phyloP scores from a whole-genome alignment of 164 flowering plant genomes.

The Vitis rotundifolia region DNA sequence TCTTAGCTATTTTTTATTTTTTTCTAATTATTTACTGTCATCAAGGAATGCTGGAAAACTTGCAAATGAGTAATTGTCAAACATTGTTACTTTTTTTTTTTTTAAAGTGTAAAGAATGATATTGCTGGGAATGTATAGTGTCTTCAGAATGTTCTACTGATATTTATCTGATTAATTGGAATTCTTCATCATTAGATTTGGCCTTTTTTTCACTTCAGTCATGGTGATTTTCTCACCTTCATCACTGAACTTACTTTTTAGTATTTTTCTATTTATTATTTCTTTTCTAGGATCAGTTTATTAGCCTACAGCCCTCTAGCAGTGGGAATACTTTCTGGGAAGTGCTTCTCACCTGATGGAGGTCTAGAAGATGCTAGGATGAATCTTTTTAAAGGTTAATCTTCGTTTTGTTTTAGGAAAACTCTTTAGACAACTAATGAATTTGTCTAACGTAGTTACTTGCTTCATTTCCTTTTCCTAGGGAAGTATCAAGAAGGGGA shows the following conservation, averaged over 20 bases:
- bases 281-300: constrained; percentile 53
- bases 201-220: neutral
- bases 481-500: constrained; percentile 87
- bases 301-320: constrained; percentile 92
- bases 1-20: too few relatives aligned
- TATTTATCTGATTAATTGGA: too few relatives aligned
- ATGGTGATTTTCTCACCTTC: neutral
- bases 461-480: constrained; percentile 20
- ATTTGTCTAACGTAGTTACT: neutral
- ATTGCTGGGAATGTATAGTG: too few relatives aligned
- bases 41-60: too few relatives aligned
- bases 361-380: constrained; percentile 73
- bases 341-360: constrained; percentile 56
- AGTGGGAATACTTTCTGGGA: constrained; percentile 90
- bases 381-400: constrained; percentile 70
- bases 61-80: too few relatives aligned
- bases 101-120: too few relatives aligned
- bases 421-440: neutral
- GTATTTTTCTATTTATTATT: neutral
- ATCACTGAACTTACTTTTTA: neutral
- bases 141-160: too few relatives aligned
- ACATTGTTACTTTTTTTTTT: too few relatives aligned
- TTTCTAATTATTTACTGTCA: too few relatives aligned
- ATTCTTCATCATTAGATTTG: neutral
- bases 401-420: neutral